These are phyloP conservation scores for Hawksworthiomyces lignivorus DNA, from an alignment of 2,329 filamentous ascomycete species.

Conservation along the genomic window DNA sequence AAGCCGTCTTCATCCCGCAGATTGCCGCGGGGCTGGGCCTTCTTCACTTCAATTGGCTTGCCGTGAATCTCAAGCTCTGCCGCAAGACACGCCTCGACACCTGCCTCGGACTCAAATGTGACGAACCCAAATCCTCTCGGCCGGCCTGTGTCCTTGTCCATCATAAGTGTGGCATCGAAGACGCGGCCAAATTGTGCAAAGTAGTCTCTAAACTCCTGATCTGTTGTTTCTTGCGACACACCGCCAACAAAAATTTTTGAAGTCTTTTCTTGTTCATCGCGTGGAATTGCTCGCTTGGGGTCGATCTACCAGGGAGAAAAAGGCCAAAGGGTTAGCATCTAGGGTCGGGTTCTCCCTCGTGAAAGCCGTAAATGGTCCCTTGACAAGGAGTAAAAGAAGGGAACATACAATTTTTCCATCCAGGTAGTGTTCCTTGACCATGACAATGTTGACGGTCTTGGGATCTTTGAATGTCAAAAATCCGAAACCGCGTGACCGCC, in stretches of 20 bases:
- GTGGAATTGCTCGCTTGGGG: slow-evolving; percentile 91
- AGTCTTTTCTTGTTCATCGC: slow-evolving; percentile 96
- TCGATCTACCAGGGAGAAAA: no score
- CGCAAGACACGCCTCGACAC: slow-evolving; percentile 84
- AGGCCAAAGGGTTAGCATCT: no score
- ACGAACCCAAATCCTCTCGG: slow-evolving; percentile 96
- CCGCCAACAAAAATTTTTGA: slow-evolving; percentile 98
- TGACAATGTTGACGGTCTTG: slow-evolving; percentile 96
- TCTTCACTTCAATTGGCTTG: slow-evolving; percentile 97
- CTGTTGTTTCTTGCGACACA: slow-evolving; percentile 93
- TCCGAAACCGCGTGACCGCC: slow-evolving; percentile 89
- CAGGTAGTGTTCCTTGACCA: slow-evolving; percentile 98
- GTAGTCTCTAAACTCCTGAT: slow-evolving; percentile 92
- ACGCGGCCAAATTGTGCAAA: slow-evolving; percentile 96
- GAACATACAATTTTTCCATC: slow-evolving; percentile 91
- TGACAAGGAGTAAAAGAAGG: not conserved
- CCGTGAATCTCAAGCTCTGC: slow-evolving; percentile 84
- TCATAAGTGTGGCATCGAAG: slow-evolving; percentile 97
- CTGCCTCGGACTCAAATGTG: slow-evolving; percentile 92
- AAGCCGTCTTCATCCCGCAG: slow-evolving; percentile 82
- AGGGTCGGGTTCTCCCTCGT: no score
- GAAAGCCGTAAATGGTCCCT: slow-evolving; percentile 1
- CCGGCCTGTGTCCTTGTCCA: slow-evolving; percentile 98
- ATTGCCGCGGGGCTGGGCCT: slow-evolving; percentile 91
- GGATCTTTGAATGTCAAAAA: slow-evolving; percentile 97